Base-by-base conservation (phyloP, 306 rosid genomes). In the Casuarina cunninghamiana region DNA sequence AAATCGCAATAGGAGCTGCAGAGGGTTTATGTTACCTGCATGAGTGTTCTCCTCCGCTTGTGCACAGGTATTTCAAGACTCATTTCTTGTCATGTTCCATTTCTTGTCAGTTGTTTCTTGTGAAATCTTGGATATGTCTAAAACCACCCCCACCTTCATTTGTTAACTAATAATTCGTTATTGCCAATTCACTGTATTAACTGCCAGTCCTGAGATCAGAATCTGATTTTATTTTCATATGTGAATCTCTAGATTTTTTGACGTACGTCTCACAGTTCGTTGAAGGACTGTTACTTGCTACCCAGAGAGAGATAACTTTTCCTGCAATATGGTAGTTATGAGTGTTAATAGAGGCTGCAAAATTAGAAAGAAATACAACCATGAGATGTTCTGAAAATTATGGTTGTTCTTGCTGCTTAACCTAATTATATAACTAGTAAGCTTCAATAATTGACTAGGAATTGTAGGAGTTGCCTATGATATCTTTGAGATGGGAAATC, bases 1-100 rank as follows among this genome's bases (percentile, higher is more conserved):
- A 96, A 86, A 91, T 96, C 68, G 99, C 99, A 72, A 90, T 73
- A 15, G 99, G 97, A 77, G 96, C 96, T 77, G 99, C 99, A 6
- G 99, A 96, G 85, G 93, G 87, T 78, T 86, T 96, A 15, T 77
- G 89, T 82, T 67, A 87, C 84, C 84, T 96, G 49, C 99, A 88
- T 41, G 98, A 93, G 58, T 87, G 92, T 80, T 86, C 69, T 83
- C 98, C 98, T 79, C 94, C 99, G 54, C 81, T 90, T 78, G 91
- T 93, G 77, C 99, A 96, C 88, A 88, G 99, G 99, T 96, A 87
- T 74, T 41, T 4, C 39, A 69, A 51, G 78, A 73, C 75, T 80
- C 57, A 70, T 21, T 39, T 26, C 19, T 76, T 48, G 58, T 58
- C 48, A 3, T 2, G 58, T 69, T 62, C 50, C 69, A 41, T 72